Percentiles rank a stretch among this genome's conserved stretches.
Conservation (phyloP, 306 rosid species). For the Mucuna pruriens region DNA sequence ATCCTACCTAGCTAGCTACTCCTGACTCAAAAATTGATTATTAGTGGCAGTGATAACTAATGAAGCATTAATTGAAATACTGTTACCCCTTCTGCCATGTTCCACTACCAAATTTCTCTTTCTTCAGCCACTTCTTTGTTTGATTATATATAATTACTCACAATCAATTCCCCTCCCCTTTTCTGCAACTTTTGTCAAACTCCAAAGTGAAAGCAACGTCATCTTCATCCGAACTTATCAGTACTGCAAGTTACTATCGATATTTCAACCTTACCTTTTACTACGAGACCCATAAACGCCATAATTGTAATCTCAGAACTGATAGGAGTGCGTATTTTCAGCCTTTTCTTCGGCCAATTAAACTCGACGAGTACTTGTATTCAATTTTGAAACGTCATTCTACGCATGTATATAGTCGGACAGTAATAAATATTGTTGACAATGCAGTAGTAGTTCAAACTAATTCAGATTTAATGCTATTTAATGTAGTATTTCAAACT, state of each 20-base stretch:
- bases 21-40: not conserved
- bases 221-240: constrained; percentile 8
- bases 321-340: not conserved
- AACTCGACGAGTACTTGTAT: not conserved
- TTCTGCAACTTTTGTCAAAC: constrained; percentile 17
- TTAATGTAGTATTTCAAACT: too few relatives aligned
- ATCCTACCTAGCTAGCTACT: not conserved
- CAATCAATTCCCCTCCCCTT: constrained; percentile 9
- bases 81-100: not conserved
- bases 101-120: not conserved
- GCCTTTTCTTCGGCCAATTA: not conserved
- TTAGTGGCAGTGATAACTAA: not conserved
- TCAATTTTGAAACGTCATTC: not conserved
- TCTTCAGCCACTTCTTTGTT: not conserved
- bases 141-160: not conserved
- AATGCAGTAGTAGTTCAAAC: not conserved
- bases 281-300: constrained; percentile 10
- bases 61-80: not conserved
- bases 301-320: constrained; percentile 6
- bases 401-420: not conserved
- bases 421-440: not conserved
- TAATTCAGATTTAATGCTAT: not conserved
- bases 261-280: constrained; percentile 11
- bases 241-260: not conserved
- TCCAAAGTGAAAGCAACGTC: constrained; percentile 33